Evolutionary conservation across 495 filamentous ascomycete species (phyloP), one percentile per base, ranked within the genome.

Genomic region (Lasiosphaeriaceae sp.): DNA sequence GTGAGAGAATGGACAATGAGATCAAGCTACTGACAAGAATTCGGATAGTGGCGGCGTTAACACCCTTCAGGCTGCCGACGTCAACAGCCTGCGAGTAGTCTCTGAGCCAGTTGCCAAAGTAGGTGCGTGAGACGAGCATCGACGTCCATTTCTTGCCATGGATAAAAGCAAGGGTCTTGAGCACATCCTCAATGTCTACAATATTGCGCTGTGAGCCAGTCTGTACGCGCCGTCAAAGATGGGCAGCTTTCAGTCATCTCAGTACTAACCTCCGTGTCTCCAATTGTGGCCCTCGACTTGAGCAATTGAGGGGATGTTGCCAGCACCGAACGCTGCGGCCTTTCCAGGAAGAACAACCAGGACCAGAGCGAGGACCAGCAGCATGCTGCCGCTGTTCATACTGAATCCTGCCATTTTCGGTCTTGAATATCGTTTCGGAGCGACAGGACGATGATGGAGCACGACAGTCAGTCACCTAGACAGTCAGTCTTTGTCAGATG

Each of bases 281-380:
- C 90, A 98, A 67, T 98, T 98, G 63, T 88, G 82, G 21, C 94
- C 94, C 73, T 98, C 94, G 61, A 98, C 85, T 66, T 89, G 85
- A 1, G 93, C 90, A 63, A 98, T 94, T 0, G 87, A 91, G 16
- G 94, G 93, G 59, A 97, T 96, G 66, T 97, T 97, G 24, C 94
- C 94, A 23, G 94, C 94, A 49, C 94, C 94, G 66, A 98, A 98
- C 9, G 93, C 94, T 34, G 80, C 76, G 46, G 82, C 75, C 29
- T 78, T 82, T 17, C 80, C 74, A 16, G 88, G 77, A 20, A 96
- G 76, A 14, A 93, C 68, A 20, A 89, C 71, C 29, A 92, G 70
- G 46, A 86, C 19, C 17, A 83, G 59, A 31, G 70, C 71, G 34
- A 77, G 52, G 60, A 77, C 61, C 50, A 86, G 74, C 61, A 83